phyloP scores from a whole-genome alignment of 2,329 filamentous ascomycete species.

The Zasmidium citrigriseum region DNA sequence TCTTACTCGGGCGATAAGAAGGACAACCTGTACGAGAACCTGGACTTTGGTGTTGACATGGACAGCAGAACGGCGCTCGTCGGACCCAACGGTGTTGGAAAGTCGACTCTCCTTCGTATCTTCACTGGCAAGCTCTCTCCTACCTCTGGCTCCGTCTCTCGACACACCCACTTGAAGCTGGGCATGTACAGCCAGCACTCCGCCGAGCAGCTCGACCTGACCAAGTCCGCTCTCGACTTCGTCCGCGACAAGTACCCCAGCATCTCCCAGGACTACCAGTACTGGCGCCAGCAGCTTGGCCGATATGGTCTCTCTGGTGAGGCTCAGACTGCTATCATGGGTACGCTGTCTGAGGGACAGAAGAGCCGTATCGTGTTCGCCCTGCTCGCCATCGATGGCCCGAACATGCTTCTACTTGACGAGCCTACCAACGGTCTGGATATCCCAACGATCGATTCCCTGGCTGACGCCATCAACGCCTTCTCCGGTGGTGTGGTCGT shows the following conservation, averaged over 20 bases:
- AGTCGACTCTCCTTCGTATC: slow-evolving; percentile 91
- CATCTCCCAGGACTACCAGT: slow-evolving; percentile 96
- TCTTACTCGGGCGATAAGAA: slow-evolving; percentile 88
- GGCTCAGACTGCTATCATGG: slow-evolving; percentile 94
- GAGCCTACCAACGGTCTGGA: slow-evolving; percentile 99
- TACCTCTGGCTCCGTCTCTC: slow-evolving; percentile 76
- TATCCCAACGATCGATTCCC: slow-evolving; percentile 95
- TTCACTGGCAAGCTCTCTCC: slow-evolving; percentile 95
- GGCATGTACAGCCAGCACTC: slow-evolving; percentile 99
- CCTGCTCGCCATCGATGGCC: slow-evolving; percentile 87
- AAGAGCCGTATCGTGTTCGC: slow-evolving; percentile 98
- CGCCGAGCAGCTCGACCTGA: slow-evolving; percentile 95
- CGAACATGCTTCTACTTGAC: slow-evolving; percentile 97
- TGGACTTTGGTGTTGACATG: slow-evolving; percentile 99
- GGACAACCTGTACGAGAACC: slow-evolving; percentile 93
- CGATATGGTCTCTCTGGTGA: slow-evolving; percentile 92
- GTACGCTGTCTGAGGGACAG: slow-evolving; percentile 95
- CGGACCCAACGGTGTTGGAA: slow-evolving; percentile 98
- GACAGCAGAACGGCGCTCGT: slow-evolving; percentile 96
- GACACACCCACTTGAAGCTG: slow-evolving; percentile 97
- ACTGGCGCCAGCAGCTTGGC: slow-evolving; percentile 97
- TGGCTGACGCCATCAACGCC: slow-evolving; percentile 96
- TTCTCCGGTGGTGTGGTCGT: slow-evolving; percentile 96
- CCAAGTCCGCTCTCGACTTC: slow-evolving; percentile 96
- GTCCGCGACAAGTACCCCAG: slow-evolving; percentile 90